Conservation (phyloP, 2,329 filamentous ascomycete species). For the Pseudodiploospora longispora region DNA sequence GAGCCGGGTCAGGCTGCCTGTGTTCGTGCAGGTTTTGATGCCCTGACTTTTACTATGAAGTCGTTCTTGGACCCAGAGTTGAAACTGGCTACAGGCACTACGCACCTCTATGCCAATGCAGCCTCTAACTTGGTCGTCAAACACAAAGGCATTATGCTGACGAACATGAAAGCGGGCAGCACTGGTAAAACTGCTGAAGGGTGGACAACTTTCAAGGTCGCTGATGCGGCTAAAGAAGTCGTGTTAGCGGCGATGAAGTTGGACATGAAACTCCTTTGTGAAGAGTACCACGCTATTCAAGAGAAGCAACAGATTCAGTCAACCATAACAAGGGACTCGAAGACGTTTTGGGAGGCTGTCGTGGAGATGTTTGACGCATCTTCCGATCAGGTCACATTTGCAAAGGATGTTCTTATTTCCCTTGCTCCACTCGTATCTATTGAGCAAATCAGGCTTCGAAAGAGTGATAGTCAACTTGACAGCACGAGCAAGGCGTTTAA, state of each 20-base stretch:
- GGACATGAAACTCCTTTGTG: slow-evolving; percentile 34
- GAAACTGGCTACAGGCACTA: slow-evolving; percentile 40
- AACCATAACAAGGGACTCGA: slow-evolving; percentile 60
- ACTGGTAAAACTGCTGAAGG: slow-evolving; percentile 15
- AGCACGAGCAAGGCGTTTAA: slow-evolving; percentile 62
- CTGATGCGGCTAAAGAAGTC: slow-evolving; percentile 35
- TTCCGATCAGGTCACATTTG: slow-evolving; percentile 62
- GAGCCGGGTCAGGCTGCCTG: slow-evolving; percentile 52
- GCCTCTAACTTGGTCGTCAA: slow-evolving; percentile 58
- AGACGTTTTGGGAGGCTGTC: slow-evolving; percentile 28
- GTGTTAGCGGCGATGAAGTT: slow-evolving; percentile 47
- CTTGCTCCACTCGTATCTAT: slow-evolving; percentile 64
- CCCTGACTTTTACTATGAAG: slow-evolving; percentile 47
- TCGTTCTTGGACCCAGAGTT: slow-evolving; percentile 44
- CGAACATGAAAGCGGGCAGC: slow-evolving; percentile 21
- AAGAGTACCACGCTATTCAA: slow-evolving; percentile 50
- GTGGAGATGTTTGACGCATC: slow-evolving; percentile 72
- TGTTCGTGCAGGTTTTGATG: slow-evolving; percentile 55
- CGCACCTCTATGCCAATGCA: slow-evolving; percentile 54
- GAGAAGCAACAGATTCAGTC: slow-evolving; percentile 54
- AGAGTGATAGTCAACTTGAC: slow-evolving; percentile 34
- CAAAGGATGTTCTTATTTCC: slow-evolving; percentile 63
- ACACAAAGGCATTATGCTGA: slow-evolving; percentile 51
- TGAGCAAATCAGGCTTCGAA: slow-evolving; percentile 59
- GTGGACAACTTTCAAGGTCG: slow-evolving; percentile 32